Conservation (phyloP, 2,329 filamentous ascomycete genomes). For the Dryadomyces quercivorus region DNA sequence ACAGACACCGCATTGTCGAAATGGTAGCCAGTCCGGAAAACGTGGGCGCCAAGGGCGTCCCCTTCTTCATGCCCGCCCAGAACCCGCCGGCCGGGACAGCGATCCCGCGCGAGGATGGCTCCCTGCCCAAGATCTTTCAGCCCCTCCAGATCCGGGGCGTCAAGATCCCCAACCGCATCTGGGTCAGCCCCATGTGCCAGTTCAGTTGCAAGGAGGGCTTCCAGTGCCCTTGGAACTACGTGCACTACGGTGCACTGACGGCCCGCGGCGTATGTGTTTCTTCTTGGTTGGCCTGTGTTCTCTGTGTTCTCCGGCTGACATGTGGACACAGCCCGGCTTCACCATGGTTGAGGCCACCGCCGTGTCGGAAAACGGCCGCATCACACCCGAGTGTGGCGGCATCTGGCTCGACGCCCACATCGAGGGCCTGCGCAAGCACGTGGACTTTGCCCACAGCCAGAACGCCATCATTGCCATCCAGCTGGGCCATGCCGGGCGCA, state of each 20-base stretch:
- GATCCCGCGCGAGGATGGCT: constrained; percentile 24
- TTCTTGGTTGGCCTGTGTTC: too few relatives aligned
- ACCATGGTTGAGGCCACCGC: constrained; percentile 20
- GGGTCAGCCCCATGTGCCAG: constrained; percentile 35
- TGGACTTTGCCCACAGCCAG: constrained; percentile 33
- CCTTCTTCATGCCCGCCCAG: constrained; percentile 30
- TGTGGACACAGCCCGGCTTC: constrained; percentile 14
- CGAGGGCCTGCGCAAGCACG: constrained; percentile 20
- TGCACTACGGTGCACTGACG: constrained; percentile 26
- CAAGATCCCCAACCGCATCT: constrained; percentile 32
- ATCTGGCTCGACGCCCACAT: constrained; percentile 26
- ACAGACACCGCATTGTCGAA: background rate
- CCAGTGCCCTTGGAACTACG: constrained; percentile 29
- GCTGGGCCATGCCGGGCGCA: constrained; percentile 56
- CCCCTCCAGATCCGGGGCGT: constrained; percentile 30
- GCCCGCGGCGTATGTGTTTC: constrained; percentile 17
- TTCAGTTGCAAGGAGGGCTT: constrained; percentile 29
- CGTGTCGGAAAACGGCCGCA: constrained; percentile 20
- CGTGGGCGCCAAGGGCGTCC: constrained; percentile 19
- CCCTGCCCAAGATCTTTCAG: constrained; percentile 25
- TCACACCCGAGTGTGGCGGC: constrained; percentile 22
- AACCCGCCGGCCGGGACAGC: constrained; percentile 25
- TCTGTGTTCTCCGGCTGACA: too few relatives aligned
- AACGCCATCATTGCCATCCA: constrained; percentile 58
- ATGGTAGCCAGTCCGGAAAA: constrained; percentile 10